Evolutionary conservation across 257 asterid genomes (phyloP).

Genomic region (Coffea canephora): DNA sequence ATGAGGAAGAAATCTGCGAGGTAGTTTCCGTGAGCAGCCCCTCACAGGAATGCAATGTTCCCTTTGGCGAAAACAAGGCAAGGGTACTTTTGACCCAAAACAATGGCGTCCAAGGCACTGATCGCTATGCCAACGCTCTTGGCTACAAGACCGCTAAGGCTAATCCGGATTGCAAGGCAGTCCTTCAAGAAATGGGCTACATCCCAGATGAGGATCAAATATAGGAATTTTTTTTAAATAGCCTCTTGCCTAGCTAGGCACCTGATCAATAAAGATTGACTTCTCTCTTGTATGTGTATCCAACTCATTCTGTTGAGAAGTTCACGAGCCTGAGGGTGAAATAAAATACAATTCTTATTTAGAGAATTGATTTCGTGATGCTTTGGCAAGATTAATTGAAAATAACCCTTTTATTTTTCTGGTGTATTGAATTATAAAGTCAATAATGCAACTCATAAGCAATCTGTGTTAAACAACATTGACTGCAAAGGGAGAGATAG

Average conservation of each 20-base stretch:
- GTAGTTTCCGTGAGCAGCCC: slow-evolving; percentile 31
- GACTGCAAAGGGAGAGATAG: no score
- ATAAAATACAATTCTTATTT: no score
- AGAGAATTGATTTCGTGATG: not conserved
- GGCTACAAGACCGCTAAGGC: no score
- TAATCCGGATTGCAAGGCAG: no score
- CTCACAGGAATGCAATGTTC: slow-evolving; percentile 20
- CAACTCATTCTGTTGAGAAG: not conserved
- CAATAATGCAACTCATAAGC: not conserved
- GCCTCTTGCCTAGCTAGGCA: not conserved
- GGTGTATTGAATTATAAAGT: no score
- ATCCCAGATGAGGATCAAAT: not conserved
- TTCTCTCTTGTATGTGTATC: not conserved
- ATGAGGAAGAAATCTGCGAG: slow-evolving; percentile 45
- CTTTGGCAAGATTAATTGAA: not conserved
- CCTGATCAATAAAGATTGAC: not conserved
- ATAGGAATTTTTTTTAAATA: not conserved
- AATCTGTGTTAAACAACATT: not conserved
- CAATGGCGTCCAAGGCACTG: no score
- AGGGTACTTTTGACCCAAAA: slow-evolving; percentile 7
- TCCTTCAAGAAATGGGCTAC: no score
- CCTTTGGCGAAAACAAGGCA: slow-evolving; percentile 9
- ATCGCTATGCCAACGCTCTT: no score
- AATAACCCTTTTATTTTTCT: no score
- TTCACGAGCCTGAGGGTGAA: not conserved